Percentiles rank a stretch among this genome's conserved stretches.
Conservation (phyloP, 148 eudicot species). For the Pouteria glomerata region DNA sequence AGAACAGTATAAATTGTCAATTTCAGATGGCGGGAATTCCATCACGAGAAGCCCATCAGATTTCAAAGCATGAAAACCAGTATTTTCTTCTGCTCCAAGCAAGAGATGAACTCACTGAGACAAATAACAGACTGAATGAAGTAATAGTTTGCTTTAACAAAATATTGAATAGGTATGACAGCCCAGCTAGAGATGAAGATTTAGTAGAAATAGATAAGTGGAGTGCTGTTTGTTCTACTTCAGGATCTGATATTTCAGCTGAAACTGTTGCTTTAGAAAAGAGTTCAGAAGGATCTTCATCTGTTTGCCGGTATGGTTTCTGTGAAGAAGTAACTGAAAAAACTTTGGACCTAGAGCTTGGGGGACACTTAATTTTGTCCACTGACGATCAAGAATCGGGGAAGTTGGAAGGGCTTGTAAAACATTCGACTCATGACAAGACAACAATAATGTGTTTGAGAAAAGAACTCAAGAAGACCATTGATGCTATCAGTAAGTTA, state of each 20-base stretch:
- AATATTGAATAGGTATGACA: not conserved
- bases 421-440: not conserved
- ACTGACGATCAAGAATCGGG: constrained; percentile 11
- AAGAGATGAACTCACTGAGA: constrained; percentile 31
- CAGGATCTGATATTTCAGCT: constrained; percentile 26
- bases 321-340: constrained; percentile 3
- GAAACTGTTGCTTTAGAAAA: constrained; percentile 14
- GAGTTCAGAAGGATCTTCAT: constrained; percentile 11
- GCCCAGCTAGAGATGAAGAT: constrained; percentile 11
- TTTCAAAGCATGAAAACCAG: constrained; percentile 16
- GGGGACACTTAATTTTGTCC: constrained; percentile 3
- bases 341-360: constrained; percentile 2
- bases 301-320: not conserved
- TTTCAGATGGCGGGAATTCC: constrained; percentile 1
- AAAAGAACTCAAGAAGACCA: constrained; percentile 25
- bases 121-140: constrained; percentile 25
- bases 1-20: constrained; percentile 9
- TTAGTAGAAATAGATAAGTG: constrained; percentile 13
- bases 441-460: constrained; percentile 16
- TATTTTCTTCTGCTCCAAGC: constrained; percentile 19
- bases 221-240: constrained; percentile 21
- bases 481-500: constrained; percentile 25
- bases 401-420: not conserved
- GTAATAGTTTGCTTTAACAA: constrained; percentile 18
- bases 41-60: constrained; percentile 3